phyloP scores from a whole-genome alignment of 129 eudicot genomes.

The Mikania micrantha region DNA sequence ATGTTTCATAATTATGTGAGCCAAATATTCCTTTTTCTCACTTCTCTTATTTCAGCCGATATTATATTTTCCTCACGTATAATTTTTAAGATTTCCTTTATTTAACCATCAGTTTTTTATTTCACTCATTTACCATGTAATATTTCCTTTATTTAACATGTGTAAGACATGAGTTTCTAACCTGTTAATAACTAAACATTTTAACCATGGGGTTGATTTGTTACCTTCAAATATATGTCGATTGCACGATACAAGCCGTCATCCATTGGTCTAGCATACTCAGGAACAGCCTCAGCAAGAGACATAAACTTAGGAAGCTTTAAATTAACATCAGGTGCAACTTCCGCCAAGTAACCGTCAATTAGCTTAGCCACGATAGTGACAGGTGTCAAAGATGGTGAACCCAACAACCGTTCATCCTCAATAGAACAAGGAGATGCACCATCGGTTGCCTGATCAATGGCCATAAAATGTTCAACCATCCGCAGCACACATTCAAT shows the following conservation, averaged over 20 bases:
- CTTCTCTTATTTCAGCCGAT: no score
- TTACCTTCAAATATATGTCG: constrained; percentile 90
- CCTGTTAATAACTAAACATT: background rate
- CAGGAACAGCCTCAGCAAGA: constrained; percentile 89
- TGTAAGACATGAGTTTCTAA: no score
- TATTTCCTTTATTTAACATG: no score
- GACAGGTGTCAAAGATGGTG: constrained; percentile 84
- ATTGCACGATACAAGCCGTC: constrained; percentile 98
- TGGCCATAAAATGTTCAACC: constrained; percentile 75
- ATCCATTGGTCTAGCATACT: constrained; percentile 92
- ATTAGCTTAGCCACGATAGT: constrained; percentile 90
- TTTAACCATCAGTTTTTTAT: no score
- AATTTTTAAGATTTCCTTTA: no score
- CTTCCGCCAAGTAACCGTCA: constrained; percentile 92
- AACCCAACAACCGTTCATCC: constrained; percentile 73
- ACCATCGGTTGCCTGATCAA: constrained; percentile 74
- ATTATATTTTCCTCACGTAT: no score
- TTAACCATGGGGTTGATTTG: background rate
- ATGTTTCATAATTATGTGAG: no score
- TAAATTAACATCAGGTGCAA: constrained; percentile 85
- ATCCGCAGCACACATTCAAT: constrained; percentile 85
- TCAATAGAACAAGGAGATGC: constrained; percentile 74
- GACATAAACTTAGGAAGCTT: constrained; percentile 88
- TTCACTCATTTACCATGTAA: no score
- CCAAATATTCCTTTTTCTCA: no score